Conservation (phyloP, 2,329 filamentous ascomycete species). For the Pseudodiploospora longispora region DNA sequence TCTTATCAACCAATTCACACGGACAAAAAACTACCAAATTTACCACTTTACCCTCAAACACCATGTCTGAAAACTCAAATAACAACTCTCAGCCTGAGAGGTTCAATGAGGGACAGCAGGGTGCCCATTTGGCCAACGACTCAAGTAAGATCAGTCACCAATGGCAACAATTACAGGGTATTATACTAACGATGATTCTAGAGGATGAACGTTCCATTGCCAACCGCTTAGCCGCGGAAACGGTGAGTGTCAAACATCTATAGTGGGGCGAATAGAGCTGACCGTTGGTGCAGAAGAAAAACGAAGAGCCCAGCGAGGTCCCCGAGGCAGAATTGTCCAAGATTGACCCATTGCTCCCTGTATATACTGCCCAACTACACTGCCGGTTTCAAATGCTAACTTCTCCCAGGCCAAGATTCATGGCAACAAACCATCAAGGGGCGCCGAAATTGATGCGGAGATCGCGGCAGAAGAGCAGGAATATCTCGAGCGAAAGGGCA, state of each 20-base stretch:
- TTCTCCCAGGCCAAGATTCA: conserved; percentile 49
- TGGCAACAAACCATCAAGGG: conserved; percentile 65
- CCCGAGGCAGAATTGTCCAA: conserved; percentile 35
- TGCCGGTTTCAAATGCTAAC: not conserved
- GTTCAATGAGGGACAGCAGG: conserved; percentile 63
- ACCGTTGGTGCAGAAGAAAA: conserved; percentile 18
- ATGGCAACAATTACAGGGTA: not conserved
- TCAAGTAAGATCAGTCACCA: conserved; percentile 48
- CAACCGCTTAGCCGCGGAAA: conserved; percentile 60
- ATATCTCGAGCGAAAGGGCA: conserved; percentile 50
- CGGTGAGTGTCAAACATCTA: conserved; percentile 29
- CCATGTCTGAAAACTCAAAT: conserved; percentile 43
- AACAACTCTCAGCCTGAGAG: conserved; percentile 46
- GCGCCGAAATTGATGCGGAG: conserved; percentile 64
- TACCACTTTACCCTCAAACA: conserved; percentile 2
- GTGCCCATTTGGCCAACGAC: conserved; percentile 62
- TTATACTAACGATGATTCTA: conserved; percentile 20
- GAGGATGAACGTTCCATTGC: conserved; percentile 66
- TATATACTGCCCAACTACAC: conserved; percentile 21
- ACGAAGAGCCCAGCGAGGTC: conserved; percentile 36
- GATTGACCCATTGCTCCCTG: conserved; percentile 53
- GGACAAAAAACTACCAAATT: too few species aligned
- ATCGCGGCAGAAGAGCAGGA: conserved; percentile 61
- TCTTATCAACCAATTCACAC: too few species aligned
- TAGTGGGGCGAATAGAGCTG: conserved; percentile 4